A percentile compares a stretch with the other conserved stretches of the same genome.
Conservation (phyloP, 2,329 filamentous ascomycete genomes). For the Colletotrichum sojae region DNA sequence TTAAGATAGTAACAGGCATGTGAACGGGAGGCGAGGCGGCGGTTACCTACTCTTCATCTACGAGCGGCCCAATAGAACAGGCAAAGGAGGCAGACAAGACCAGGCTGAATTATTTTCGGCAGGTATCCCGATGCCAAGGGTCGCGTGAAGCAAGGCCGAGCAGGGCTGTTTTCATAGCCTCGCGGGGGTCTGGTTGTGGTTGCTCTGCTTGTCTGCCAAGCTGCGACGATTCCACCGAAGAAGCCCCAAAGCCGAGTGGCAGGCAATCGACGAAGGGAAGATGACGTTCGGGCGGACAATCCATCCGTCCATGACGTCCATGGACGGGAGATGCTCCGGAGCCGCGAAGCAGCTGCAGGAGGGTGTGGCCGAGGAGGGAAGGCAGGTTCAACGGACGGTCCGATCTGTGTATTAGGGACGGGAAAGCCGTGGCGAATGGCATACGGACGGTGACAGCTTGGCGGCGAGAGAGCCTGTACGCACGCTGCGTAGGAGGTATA, state of each 20-base stretch:
- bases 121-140: slow-evolving; percentile 8
- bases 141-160: background rate
- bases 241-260: background rate
- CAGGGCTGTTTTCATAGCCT: slow-evolving; percentile 25
- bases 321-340: slow-evolving; percentile 21
- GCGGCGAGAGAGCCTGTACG: slow-evolving; percentile 1
- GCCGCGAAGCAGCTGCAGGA: slow-evolving; percentile 5
- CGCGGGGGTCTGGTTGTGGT: background rate
- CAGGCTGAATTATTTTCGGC: background rate
- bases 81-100: background rate
- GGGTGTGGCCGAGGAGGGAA: background rate
- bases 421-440: slow-evolving; percentile 15
- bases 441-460: slow-evolving; percentile 9
- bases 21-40: no score
- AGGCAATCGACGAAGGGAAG: background rate
- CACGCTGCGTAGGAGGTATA: no score
- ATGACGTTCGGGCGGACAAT: background rate
- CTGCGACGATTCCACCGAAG: background rate
- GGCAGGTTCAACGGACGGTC: slow-evolving; percentile 12
- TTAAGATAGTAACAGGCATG: background rate
- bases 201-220: slow-evolving; percentile 25
- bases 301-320: slow-evolving; percentile 17
- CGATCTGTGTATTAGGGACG: slow-evolving; percentile 11
- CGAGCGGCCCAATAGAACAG: background rate
- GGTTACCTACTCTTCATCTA: background rate